Conservation (phyloP, 1,139 yeast genomes). For the Yamadazyma diddensiae region DNA sequence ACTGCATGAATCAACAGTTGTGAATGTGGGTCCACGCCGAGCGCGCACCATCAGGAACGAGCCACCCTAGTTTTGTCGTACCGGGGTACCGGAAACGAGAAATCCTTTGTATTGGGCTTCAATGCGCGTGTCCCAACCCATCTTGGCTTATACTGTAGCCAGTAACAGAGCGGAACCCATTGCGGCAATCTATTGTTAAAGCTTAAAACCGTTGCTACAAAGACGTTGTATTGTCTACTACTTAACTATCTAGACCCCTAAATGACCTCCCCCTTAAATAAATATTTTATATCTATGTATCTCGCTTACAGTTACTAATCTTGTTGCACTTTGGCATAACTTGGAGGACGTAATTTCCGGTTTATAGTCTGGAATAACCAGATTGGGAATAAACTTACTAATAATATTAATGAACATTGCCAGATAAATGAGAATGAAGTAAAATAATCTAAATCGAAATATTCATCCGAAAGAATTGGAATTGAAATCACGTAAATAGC, state of each 20-base stretch:
- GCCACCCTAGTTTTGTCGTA: too few species aligned
- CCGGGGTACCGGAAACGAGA: too few species aligned
- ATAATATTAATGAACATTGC: slow-evolving; percentile 64
- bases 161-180: slow-evolving; percentile 1
- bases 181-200: too few species aligned
- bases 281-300: too few species aligned
- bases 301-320: slow-evolving; percentile 21
- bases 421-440: slow-evolving; percentile 60
- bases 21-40: too few species aligned
- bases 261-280: not conserved
- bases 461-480: slow-evolving; percentile 74
- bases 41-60: too few species aligned
- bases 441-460: slow-evolving; percentile 71
- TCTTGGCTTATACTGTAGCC: not conserved
- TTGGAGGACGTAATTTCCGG: slow-evolving; percentile 84
- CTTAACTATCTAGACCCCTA: not conserved
- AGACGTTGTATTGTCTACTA: not conserved
- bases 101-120: not conserved
- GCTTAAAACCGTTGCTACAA: slow-evolving; percentile 2
- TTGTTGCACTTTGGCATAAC: slow-evolving; percentile 95
- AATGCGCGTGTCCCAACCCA: not conserved
- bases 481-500: slow-evolving; percentile 66
- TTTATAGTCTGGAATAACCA: slow-evolving; percentile 79
- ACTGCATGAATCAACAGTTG: not conserved
- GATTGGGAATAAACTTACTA: slow-evolving; percentile 80